Base-by-base conservation (phyloP, 257 asterid species). In the Thymus mandschuricus region DNA sequence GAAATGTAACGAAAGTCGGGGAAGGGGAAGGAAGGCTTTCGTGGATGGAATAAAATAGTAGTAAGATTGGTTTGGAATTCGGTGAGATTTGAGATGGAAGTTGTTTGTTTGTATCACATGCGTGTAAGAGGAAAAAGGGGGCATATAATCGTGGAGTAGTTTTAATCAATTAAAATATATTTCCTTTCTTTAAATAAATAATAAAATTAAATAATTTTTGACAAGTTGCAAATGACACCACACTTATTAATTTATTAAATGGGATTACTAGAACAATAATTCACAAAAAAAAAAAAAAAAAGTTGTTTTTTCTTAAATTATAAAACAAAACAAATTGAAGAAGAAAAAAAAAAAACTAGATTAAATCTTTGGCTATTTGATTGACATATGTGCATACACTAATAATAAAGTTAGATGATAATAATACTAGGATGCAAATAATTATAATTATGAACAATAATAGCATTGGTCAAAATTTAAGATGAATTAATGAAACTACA, bases 31-130 rank as follows among this genome's bases (percentile, higher is more conserved):
- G 21, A 38, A 38, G 41, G 41, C 1, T 38, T 38, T 38, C 6
- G 4, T 38, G 6, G 21, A 30, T 7, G 5, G 10, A 45, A 21
- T 21, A 62, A 43, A 61, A 50, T 27, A 43, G 21, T 21, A 21
- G 21, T n/a, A 41, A 72, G 10, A 64, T 29, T 72, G 59, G 51
- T 54, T 4, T 35, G 30, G 40, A 62, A 61, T 64, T 72, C 10
- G 77, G 65, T 72, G 70, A 30, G 57, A 8, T 72, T 72, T 41
- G 43, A 62, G 66, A 61, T 50, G 3, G 38, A 59, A 40, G 40
- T 64, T 64, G 48, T 28, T 35, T 11, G 56, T 62, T 40, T 33
- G 38, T 3, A 56, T 41, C 77, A 72, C 77, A 73, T 73, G 77
- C 60, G 65, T 40, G 38, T 12, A 48, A 52, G 48, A 29, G 45